Base-by-base conservation (phyloP, 768 basidiomycete genomes). In the Pulveroboletus sp. region DNA sequence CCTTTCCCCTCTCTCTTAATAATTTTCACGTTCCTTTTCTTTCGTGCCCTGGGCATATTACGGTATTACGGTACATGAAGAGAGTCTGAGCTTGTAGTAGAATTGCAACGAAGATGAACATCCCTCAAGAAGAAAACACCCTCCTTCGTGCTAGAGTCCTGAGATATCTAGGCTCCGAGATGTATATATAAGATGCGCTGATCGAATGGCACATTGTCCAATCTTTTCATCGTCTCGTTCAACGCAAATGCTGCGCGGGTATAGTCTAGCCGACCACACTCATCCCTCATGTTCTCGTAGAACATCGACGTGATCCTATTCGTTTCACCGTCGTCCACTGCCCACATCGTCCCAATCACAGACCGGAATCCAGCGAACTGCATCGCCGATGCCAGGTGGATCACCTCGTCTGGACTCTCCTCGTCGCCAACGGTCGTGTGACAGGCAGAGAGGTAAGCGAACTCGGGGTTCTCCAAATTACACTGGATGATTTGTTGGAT, bases 401-500 rank as follows among this genome's bases (percentile, higher is more conserved):
- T 43, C 37, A 31, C 41, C 54, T 44, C 53, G 4, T 21, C 21
- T 21, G 21, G 2, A 21, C 58, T 32, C 47, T 53, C 41, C 47
- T 53, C 41, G 48, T 47, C 37, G 11, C 38, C 28, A 9, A 31
- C 46, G 38, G 39, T 24, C 18, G 39, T 47, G 9, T 47, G 37
- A n/a, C 64, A 67, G 0, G 60, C 60, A 5, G 62, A 68, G 15
- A 66, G 41, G 11, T 52, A 59, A 4, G 58, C 58, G 18, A 59
- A 56, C 24, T 56, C 49, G 1, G 51, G 11, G 8, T 57, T 40
- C 14, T 42, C 9, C 3, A 58, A 24, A 0, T 48, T 21, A 10
- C 42, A 46, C 8, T 39, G 50, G 2, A 37, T 39, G 42, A 59
- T 59, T 3, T n/a, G 36, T 2, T 47, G 39, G 27, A 59, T 28